These are phyloP conservation scores for Ceratocystis huliohia DNA, from an alignment of 2,329 filamentous ascomycete genomes.

Conservation along the genomic window DNA sequence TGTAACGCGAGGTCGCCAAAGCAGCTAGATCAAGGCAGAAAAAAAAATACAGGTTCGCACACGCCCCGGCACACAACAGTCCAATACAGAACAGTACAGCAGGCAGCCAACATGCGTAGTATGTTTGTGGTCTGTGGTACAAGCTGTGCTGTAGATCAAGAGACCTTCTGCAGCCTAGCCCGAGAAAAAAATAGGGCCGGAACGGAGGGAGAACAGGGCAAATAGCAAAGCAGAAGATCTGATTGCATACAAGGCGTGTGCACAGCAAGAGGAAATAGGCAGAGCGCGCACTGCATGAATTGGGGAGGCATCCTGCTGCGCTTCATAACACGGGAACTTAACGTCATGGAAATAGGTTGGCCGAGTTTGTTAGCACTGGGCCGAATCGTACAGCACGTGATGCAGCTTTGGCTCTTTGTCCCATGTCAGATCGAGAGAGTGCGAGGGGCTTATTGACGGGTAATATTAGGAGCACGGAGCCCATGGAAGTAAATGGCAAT, in stretches of 20 bases:
- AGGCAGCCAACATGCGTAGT: background rate
- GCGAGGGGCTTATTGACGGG: background rate
- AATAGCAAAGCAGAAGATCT: background rate
- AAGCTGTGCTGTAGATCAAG: slow-evolving; percentile 2
- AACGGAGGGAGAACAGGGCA: background rate
- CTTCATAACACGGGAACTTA: too few relatives aligned
- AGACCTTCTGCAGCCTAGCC: background rate
- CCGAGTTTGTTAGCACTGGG: too few relatives aligned
- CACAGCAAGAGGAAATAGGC: background rate
- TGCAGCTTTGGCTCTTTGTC: background rate
- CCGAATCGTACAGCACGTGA: background rate
- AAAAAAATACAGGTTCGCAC: background rate
- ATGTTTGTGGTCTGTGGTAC: background rate
- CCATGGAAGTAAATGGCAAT: background rate
- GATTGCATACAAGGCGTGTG: background rate
- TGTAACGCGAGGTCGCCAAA: background rate
- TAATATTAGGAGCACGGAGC: background rate
- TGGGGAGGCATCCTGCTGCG: too few relatives aligned
- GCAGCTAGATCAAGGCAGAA: background rate
- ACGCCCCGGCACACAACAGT: background rate
- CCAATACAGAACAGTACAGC: background rate
- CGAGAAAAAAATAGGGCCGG: background rate
- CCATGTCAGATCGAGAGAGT: background rate
- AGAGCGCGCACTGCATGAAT: background rate
- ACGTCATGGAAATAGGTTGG: too few relatives aligned